phyloP scores from a whole-genome alignment of 345 rosid genomes.

The Nephelium lappaceum region DNA sequence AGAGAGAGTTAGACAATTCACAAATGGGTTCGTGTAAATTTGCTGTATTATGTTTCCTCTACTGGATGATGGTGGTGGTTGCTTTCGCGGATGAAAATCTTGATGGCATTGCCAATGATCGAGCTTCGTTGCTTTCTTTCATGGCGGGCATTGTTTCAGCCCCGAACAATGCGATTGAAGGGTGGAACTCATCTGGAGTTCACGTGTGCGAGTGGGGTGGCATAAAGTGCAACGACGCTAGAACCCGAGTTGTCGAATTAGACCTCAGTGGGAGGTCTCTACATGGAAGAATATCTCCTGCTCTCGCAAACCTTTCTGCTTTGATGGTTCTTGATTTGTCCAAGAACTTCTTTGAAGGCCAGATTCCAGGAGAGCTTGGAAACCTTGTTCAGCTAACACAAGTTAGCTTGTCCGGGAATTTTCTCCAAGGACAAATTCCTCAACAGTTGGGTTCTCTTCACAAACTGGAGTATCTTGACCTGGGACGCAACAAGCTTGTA shows the following conservation, averaged over 20 bases:
- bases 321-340: slow-evolving; percentile 73
- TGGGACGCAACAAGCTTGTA: slow-evolving; percentile 56
- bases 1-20: neutral
- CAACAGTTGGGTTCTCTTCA: slow-evolving; percentile 50
- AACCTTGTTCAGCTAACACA: slow-evolving; percentile 50
- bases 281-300: slow-evolving; percentile 62
- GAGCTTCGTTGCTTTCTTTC: slow-evolving; percentile 60
- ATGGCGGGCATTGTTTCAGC: slow-evolving; percentile 54
- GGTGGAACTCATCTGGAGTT: slow-evolving; percentile 49
- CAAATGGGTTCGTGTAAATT: slow-evolving; percentile 47
- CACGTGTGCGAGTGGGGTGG: slow-evolving; percentile 84
- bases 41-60: slow-evolving; percentile 32
- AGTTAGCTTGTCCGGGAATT: slow-evolving; percentile 67
- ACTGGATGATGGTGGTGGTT: slow-evolving; percentile 27
- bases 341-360: slow-evolving; percentile 62
- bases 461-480: slow-evolving; percentile 56
- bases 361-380: slow-evolving; percentile 68
- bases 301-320: slow-evolving; percentile 62
- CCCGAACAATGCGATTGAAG: slow-evolving; percentile 47
- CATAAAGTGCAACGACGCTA: slow-evolving; percentile 58
- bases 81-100: slow-evolving; percentile 26
- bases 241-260: slow-evolving; percentile 43
- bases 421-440: slow-evolving; percentile 71
- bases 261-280: slow-evolving; percentile 65
- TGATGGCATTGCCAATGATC: slow-evolving; percentile 31